Conservation (phyloP, 2,329 filamentous ascomycete genomes). For the Pseudogymnoascus verrucosus region DNA sequence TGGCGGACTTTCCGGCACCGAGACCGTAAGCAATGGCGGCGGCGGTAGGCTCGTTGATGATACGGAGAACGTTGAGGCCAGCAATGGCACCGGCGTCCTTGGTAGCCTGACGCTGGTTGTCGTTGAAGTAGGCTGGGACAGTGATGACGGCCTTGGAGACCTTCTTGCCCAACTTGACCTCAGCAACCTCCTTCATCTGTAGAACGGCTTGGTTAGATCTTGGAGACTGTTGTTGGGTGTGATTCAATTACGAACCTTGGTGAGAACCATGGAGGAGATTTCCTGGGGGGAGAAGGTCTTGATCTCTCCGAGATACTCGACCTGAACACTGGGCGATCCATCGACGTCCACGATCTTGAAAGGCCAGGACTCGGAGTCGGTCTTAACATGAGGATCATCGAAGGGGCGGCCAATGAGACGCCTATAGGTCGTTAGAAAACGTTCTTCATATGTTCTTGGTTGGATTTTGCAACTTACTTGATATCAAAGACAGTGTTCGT, state of each 20-base stretch:
- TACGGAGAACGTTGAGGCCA: constrained; percentile 96
- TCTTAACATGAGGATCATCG: constrained; percentile 76
- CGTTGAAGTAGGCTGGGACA: constrained; percentile 99
- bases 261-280: constrained; percentile 97
- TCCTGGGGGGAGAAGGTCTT: constrained; percentile 98
- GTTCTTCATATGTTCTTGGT: background rate
- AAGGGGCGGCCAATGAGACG: constrained; percentile 95
- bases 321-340: constrained; percentile 85
- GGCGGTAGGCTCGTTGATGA: constrained; percentile 99
- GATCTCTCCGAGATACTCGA: constrained; percentile 88
- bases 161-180: constrained; percentile 97
- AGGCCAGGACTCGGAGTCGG: constrained; percentile 91
- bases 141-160: constrained; percentile 99
- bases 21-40: constrained; percentile 98
- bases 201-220: constrained; percentile 9
- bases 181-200: constrained; percentile 98
- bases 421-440: constrained; percentile 40
- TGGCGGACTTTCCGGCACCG: constrained; percentile 85
- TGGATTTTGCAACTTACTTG: constrained; percentile 58
- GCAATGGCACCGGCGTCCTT: constrained; percentile 98
- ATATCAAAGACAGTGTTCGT: constrained; percentile 97
- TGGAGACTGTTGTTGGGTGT: background rate
- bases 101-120: constrained; percentile 99
- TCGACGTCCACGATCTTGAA: constrained; percentile 95
- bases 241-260: constrained; percentile 63